Percentiles rank a stretch among this genome's conserved stretches.
Conservation (phyloP, 805 yeast species). For the Ogataea glucozyma region DNA sequence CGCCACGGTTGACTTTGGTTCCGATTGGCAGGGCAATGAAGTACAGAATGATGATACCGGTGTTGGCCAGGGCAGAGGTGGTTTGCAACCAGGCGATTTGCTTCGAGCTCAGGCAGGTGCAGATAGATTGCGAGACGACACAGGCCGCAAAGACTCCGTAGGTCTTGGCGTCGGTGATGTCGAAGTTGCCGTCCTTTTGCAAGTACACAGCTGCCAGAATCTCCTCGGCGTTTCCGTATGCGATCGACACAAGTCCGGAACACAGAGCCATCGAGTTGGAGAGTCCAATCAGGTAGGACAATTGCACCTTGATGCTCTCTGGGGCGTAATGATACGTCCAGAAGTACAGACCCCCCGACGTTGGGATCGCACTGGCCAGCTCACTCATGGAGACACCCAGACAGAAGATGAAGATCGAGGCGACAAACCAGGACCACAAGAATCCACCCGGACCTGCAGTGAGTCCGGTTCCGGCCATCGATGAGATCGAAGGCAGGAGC, state of each 20-base stretch:
- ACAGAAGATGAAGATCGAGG: constrained; percentile 53
- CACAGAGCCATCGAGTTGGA: constrained; percentile 67
- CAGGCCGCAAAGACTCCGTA: constrained; percentile 71
- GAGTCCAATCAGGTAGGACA: constrained; percentile 65
- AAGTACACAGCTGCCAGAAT: constrained; percentile 57
- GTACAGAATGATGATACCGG: constrained; percentile 52
- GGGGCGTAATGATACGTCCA: constrained; percentile 73
- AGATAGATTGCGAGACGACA: constrained; percentile 49
- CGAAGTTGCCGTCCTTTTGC: constrained; percentile 53
- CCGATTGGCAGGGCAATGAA: constrained; percentile 69
- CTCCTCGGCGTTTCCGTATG: constrained; percentile 67
- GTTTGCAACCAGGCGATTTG: constrained; percentile 61
- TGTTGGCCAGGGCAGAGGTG: constrained; percentile 55
- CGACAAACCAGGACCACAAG: constrained; percentile 73
- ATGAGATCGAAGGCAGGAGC: constrained; percentile 61
- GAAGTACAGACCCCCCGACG: constrained; percentile 73
- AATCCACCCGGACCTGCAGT: constrained; percentile 65
- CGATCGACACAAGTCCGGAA: constrained; percentile 66
- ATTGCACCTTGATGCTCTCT: constrained; percentile 46
- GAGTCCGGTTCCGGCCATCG: constrained; percentile 53
- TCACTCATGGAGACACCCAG: constrained; percentile 68
- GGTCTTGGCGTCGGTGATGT: constrained; percentile 50
- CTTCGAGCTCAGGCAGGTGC: constrained; percentile 58
- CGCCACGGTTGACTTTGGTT: constrained; percentile 38
- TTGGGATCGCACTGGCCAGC: constrained; percentile 68